Conservation (phyloP, 768 basidiomycete species). For the Auricularia sp. region DNA sequence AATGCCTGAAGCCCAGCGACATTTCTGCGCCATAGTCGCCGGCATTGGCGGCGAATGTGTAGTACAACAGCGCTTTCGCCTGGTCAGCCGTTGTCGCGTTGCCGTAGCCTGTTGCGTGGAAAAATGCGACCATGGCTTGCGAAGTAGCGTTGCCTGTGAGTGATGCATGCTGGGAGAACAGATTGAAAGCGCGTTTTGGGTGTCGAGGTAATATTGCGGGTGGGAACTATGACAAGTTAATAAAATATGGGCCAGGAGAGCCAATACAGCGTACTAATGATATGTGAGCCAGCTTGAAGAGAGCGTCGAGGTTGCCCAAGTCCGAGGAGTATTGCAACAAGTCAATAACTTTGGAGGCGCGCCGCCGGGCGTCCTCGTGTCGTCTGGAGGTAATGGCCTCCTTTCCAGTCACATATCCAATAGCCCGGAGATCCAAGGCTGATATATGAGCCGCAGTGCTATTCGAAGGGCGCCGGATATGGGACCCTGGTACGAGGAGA, state of each 20-base stretch:
- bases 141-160: conserved; percentile 76
- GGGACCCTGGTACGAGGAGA: conserved; percentile 58
- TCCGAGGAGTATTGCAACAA: conserved; percentile 73
- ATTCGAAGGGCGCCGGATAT: conserved; percentile 62
- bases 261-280: conserved; percentile 44
- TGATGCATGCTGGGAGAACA: conserved; percentile 52
- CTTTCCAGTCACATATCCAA: conserved; percentile 31
- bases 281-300: conserved; percentile 56
- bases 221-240: conserved; percentile 17
- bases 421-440: conserved; percentile 40
- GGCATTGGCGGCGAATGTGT: conserved; percentile 87
- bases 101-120: conserved; percentile 74
- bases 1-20: conserved; percentile 88
- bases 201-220: conserved; percentile 40
- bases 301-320: conserved; percentile 62
- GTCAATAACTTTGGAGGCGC: conserved; percentile 74
- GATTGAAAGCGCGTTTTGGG: conserved; percentile 50
- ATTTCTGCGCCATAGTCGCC: conserved; percentile 83
- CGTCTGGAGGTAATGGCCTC: conserved; percentile 19
- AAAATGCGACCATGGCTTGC: conserved; percentile 79
- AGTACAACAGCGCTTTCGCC: conserved; percentile 79
- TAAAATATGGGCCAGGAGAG: conserved; percentile 6
- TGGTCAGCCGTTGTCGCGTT: conserved; percentile 41
- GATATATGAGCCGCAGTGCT: conserved; percentile 51
- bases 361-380: conserved; percentile 50